These are phyloP conservation scores for Fusarium irregulare DNA, from an alignment of 2,329 filamentous ascomycete species.

Conservation along the genomic window DNA sequence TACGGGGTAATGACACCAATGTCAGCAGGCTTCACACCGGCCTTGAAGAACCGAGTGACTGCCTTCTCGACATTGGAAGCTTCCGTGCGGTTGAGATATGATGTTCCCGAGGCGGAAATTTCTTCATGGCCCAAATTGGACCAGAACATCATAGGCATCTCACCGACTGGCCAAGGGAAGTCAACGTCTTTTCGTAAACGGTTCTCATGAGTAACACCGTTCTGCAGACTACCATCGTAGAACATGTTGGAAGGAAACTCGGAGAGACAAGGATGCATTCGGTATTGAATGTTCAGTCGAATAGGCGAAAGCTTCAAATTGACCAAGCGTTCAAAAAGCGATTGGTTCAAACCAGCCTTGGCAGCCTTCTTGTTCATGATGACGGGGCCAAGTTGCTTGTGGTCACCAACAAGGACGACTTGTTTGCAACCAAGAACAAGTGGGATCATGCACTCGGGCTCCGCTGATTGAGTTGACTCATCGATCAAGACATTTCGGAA, in stretches of 20 bases:
- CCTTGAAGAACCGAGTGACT: conserved; percentile 98
- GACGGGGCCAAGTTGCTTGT: conserved; percentile 96
- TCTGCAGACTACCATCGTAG: conserved; percentile 96
- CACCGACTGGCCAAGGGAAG: conserved; percentile 95
- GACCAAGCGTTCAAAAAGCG: conserved; percentile 96
- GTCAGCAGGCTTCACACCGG: conserved; percentile 90
- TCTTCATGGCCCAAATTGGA: conserved; percentile 97
- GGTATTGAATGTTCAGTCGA: conserved; percentile 95
- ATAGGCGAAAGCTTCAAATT: conserved; percentile 92
- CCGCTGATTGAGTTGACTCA: conserved; percentile 96
- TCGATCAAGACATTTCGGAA: conserved; percentile 98
- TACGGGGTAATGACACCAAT: conserved; percentile 99
- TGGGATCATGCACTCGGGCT: conserved; percentile 99
- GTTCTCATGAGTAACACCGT: conserved; percentile 91
- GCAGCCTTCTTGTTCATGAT: conserved; percentile 99
- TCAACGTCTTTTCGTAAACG: conserved; percentile 93
- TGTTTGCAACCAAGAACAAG: conserved; percentile 98
- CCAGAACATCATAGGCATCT: conserved; percentile 99
- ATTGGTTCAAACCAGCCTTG: conserved; percentile 96
- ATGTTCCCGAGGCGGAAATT: conserved; percentile 96
- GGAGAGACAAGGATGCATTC: conserved; percentile 98
- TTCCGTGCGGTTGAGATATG: conserved; percentile 97
- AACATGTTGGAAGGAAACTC: conserved; percentile 99
- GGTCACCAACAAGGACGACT: conserved; percentile 97
- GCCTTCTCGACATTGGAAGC: conserved; percentile 98